Evolutionary conservation across 352 stramenopile species (phyloP).

Genomic region (Phytopythium montanum): DNA sequence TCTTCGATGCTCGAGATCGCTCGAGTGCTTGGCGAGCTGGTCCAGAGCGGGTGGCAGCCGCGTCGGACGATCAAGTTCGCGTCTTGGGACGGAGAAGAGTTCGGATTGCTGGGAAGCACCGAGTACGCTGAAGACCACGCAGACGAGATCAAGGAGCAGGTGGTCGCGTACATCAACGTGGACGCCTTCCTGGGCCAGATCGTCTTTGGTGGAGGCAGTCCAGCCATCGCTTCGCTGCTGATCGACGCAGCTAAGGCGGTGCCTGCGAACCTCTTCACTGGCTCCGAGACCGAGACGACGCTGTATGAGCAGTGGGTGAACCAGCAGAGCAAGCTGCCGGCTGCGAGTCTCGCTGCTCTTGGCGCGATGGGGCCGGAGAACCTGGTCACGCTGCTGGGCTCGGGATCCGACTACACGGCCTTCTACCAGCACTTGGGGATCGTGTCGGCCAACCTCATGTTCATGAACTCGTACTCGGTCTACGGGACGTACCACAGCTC

Average conservation of each 20-base stretch:
- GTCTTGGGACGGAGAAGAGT: conserved; percentile 77
- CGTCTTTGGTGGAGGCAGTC: conserved; percentile 34
- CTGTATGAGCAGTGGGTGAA: conserved; percentile 10
- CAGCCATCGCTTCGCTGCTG: conserved; percentile 32
- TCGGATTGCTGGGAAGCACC: conserved; percentile 52
- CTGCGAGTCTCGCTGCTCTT: background rate
- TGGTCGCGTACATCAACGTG: conserved; percentile 60
- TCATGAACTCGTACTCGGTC: conserved; percentile 12
- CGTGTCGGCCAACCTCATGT: conserved; percentile 53
- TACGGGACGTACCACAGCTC: conserved; percentile 74
- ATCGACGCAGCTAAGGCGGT: conserved; percentile 30
- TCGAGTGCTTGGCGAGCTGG: conserved; percentile 38
- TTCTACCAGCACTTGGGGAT: conserved; percentile 79
- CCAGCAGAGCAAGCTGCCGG: conserved; percentile 3
- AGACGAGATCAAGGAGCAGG: conserved; percentile 22
- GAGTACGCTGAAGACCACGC: conserved; percentile 15
- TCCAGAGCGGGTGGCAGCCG: conserved; percentile 45
- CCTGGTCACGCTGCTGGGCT: conserved; percentile 35
- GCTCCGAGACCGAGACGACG: conserved; percentile 5
- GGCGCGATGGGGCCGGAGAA: conserved; percentile 20
- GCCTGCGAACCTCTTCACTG: conserved; percentile 16
- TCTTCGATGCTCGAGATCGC: conserved; percentile 61
- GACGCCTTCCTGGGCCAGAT: conserved; percentile 46
- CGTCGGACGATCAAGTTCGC: conserved; percentile 56
- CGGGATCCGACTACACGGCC: conserved; percentile 52